Conservation (phyloP, 2,329 filamentous ascomycete genomes). For the Diaporthe citri region DNA sequence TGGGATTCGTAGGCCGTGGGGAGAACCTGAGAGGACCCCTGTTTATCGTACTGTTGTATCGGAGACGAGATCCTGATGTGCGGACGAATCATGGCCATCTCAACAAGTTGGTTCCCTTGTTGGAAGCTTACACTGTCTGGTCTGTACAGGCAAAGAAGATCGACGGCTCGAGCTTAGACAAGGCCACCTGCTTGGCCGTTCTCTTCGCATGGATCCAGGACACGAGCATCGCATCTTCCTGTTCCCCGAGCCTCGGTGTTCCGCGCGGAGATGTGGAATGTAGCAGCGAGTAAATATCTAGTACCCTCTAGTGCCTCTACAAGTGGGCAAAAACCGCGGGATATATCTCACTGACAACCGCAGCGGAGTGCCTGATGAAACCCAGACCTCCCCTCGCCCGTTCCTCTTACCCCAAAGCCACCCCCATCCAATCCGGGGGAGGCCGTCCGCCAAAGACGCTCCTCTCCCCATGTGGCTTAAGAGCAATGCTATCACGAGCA, state of each 20-base stretch:
- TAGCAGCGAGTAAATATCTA: background rate
- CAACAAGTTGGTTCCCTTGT: too few relatives aligned
- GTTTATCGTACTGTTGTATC: background rate
- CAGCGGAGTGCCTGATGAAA: background rate
- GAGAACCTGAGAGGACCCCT: background rate
- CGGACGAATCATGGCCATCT: background rate
- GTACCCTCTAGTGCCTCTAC: background rate
- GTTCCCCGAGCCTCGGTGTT: background rate
- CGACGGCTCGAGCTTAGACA: background rate
- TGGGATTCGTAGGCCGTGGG: constrained; percentile 7
- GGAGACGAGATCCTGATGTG: background rate
- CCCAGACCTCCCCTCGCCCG: background rate
- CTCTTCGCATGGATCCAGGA: background rate
- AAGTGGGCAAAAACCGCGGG: background rate
- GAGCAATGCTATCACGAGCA: constrained; percentile 20
- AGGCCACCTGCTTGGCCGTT: background rate
- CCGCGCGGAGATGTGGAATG: too few relatives aligned
- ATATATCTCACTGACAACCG: constrained; percentile 17
- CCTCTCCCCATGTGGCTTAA: constrained; percentile 22
- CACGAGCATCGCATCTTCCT: background rate
- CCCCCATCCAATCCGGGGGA: background rate
- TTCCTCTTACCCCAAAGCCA: background rate
- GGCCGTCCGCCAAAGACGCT: background rate
- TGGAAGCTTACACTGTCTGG: too few relatives aligned
- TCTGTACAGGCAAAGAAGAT: background rate